Base-by-base conservation (phyloP, 345 rosid species). In the Noccaea caerulescens region DNA sequence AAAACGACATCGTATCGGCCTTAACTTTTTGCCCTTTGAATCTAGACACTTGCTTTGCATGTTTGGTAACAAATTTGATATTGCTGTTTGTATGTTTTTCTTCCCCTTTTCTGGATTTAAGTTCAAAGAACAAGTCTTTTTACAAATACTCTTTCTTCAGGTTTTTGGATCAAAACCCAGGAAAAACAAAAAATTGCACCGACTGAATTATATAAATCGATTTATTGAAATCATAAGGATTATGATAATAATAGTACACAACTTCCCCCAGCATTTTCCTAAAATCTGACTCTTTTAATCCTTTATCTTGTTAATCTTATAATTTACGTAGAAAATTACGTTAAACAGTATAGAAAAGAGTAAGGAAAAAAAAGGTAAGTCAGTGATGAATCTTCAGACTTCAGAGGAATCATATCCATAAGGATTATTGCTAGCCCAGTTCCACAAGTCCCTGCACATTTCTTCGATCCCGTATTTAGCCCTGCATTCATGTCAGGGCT, bases 361-460 rank as follows among this genome's bases (percentile, higher is more conserved):
- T 16, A 27, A 39, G 2, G 14, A 10, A 7, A 27, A 47, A 4
- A 30, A 25, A 25, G 27, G 27, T 25, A 25, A 6, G 18, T 45
- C 58, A 58, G 32, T 32, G 20, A 59, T 34, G 13, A 25, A 52
- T 64, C 49, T 59, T 68, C 56, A 52, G 51, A 32, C 54, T 41
- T 54, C 23, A 8, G 88, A 58, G 34, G 96, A 78, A 62, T 58
- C 96, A 45, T 91, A 89, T 66, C 99, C 99, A 42, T 88, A 85
- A 5, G 98, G 97, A 69, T 94, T 89, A 76, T 94, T 87, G 84
- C 91, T 84, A 0, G 97, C 95, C 96, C 99, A 91, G 73, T 89
- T 88, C 97, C 97, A 91, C 43, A 84, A 88, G 77, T 91, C 99
- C 66, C 90, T 81, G 69, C 99, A 94, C 99, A 94, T 91, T 69